Conservation (phyloP, 192 early-diverging fungal genomes). For the Backusella australiensis region DNA sequence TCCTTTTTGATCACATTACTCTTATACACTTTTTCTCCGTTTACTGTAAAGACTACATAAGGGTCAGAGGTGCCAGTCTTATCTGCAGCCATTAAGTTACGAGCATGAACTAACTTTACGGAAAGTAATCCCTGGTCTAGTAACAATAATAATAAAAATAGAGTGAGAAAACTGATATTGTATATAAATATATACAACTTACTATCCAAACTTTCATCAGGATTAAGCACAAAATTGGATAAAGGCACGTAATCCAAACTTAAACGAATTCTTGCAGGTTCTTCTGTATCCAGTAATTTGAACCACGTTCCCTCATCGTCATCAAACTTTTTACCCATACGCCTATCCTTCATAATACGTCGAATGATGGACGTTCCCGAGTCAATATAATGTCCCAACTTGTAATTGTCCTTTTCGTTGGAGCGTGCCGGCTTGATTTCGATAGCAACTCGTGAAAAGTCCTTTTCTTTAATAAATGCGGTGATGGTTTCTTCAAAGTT, state of each 20-base stretch:
- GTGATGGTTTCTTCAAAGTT: slow-evolving; percentile 32
- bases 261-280: slow-evolving; percentile 12
- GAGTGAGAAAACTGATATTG: background rate
- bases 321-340: background rate
- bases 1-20: slow-evolving; percentile 61
- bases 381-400: slow-evolving; percentile 20
- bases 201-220: slow-evolving; percentile 37
- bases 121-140: slow-evolving; percentile 37
- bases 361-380: slow-evolving; percentile 19
- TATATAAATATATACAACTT: slow-evolving; percentile 2
- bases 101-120: slow-evolving; percentile 22
- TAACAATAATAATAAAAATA: background rate
- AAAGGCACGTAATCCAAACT: slow-evolving; percentile 26
- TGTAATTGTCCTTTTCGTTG: slow-evolving; percentile 18
- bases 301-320: slow-evolving; percentile 19
- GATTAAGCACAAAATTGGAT: slow-evolving; percentile 18
- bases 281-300: slow-evolving; percentile 9
- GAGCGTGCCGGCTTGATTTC: slow-evolving; percentile 13
- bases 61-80: slow-evolving; percentile 60
- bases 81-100: slow-evolving; percentile 32
- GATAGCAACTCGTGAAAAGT: slow-evolving; percentile 32
- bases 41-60: slow-evolving; percentile 57
- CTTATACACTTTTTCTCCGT: slow-evolving; percentile 59
- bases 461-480: slow-evolving; percentile 40
- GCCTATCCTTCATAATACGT: slow-evolving; percentile 7